Conservation (phyloP, 1,139 yeast genomes). For the Pichia norvegensis region DNA sequence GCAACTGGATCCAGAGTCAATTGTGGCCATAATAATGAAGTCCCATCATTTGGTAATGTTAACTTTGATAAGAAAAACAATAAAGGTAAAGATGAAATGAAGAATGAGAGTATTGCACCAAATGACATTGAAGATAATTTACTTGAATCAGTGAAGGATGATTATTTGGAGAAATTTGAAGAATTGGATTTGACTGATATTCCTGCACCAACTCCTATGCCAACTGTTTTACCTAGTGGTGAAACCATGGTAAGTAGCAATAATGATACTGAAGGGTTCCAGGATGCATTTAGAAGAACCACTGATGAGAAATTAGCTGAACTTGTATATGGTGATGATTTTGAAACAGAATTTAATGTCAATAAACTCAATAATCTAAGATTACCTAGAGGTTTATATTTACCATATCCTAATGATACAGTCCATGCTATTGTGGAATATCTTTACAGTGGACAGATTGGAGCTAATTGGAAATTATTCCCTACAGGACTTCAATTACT, state of each 20-base stretch:
- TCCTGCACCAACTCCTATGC: slow-evolving; percentile 40
- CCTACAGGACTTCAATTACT: slow-evolving; percentile 64
- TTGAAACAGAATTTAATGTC: not conserved
- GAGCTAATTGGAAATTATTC: slow-evolving; percentile 58
- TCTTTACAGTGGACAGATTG: slow-evolving; percentile 71
- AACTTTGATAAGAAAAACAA: not conserved
- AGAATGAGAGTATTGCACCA: not conserved
- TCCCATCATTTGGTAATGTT: not conserved
- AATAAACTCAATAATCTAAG: slow-evolving; percentile 5
- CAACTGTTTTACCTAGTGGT: slow-evolving; percentile 24
- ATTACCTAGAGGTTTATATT: slow-evolving; percentile 57
- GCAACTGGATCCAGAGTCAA: not conserved
- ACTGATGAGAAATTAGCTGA: not conserved
- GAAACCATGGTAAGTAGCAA: not conserved
- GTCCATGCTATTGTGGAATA: slow-evolving; percentile 64
- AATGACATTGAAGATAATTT: not conserved
- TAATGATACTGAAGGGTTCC: not conserved
- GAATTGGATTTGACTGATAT: slow-evolving; percentile 6
- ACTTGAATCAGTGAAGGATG: not conserved
- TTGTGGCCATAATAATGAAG: not conserved
- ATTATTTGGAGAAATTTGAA: not conserved
- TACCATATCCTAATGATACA: slow-evolving; percentile 57
- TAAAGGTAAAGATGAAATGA: not conserved
- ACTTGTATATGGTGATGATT: not conserved
- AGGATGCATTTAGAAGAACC: not conserved